Percentiles rank a stretch among this genome's conserved stretches.
Evolutionary conservation across 139 green algal genomes (phyloP).

Genomic region (Coccomyxa sp.): DNA sequence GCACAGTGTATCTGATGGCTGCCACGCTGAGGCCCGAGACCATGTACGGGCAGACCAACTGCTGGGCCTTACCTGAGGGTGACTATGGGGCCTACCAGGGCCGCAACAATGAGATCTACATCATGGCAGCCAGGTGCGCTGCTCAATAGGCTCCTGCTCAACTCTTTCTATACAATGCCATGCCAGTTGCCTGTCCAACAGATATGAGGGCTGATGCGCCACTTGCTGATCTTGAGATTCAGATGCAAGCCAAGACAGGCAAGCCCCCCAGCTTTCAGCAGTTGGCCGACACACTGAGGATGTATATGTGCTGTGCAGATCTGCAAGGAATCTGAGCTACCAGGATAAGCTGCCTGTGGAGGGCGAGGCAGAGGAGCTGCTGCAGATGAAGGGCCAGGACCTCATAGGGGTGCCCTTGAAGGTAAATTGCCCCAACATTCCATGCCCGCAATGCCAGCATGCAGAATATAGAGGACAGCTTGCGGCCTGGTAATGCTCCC

Average conservation of each 20-base stretch:
- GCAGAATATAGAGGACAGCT: neutral
- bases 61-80: constrained; percentile 94
- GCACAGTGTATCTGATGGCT: constrained; percentile 83
- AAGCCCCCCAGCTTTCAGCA: too few species aligned
- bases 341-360: constrained; percentile 70
- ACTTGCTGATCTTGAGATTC: too few species aligned
- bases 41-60: constrained; percentile 99
- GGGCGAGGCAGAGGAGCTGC: constrained; percentile 69
- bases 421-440: constrained; percentile 2
- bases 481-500: too few species aligned
- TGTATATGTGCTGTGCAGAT: too few species aligned
- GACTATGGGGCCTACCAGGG: constrained; percentile 87
- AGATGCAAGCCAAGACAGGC: too few species aligned
- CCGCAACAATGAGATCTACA: constrained; percentile 79
- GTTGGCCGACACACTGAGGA: too few species aligned
- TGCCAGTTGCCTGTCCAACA: too few species aligned
- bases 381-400: constrained; percentile 84
- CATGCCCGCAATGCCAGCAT: neutral
- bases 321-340: constrained; percentile 90
- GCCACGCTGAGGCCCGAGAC: constrained; percentile 97
- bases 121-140: constrained; percentile 72
- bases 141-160: too few species aligned
- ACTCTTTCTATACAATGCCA: too few species aligned
- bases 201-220: too few species aligned
- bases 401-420: constrained; percentile 86